Conservation (phyloP, 768 basidiomycete species). For the Rhodocollybia butyracea region DNA sequence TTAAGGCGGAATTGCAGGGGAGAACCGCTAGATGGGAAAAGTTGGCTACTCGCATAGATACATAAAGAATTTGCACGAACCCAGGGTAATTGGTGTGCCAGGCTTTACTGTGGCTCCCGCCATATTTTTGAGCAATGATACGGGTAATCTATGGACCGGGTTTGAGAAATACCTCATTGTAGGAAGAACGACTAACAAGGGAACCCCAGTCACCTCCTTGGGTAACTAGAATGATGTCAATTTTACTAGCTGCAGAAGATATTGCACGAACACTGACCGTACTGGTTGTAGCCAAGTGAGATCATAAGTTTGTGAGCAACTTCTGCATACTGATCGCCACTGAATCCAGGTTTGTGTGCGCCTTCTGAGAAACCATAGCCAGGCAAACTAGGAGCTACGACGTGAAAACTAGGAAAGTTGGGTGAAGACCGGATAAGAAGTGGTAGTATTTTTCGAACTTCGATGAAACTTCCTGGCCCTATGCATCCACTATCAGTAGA, state of each 20-base stretch:
- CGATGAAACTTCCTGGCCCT: constrained; percentile 46
- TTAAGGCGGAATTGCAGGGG: background rate
- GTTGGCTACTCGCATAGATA: background rate
- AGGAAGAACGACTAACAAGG: constrained; percentile 18
- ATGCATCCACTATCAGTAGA: background rate
- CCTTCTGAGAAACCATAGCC: constrained; percentile 46
- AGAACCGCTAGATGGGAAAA: background rate
- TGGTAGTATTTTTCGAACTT: constrained; percentile 39
- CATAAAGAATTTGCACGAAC: constrained; percentile 15
- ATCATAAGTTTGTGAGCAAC: constrained; percentile 31
- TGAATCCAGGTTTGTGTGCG: constrained; percentile 38
- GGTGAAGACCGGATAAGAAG: constrained; percentile 28
- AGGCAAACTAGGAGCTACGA: constrained; percentile 42
- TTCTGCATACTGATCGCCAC: constrained; percentile 33
- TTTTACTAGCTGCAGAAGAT: background rate
- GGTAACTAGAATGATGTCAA: constrained; percentile 19
- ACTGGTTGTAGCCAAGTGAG: constrained; percentile 29
- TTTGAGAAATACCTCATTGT: background rate
- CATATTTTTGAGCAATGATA: constrained; percentile 20
- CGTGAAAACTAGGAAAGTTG: constrained; percentile 41
- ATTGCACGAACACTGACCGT: constrained; percentile 17
- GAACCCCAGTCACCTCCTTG: constrained; percentile 43
- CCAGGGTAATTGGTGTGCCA: constrained; percentile 29
- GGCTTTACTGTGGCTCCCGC: constrained; percentile 26
- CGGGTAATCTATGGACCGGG: constrained; percentile 16